Evolutionary conservation across 108 stramenopile species (phyloP), one percentile per base, ranked within the genome.

Genomic region (Cyclotella kingstonii): DNA sequence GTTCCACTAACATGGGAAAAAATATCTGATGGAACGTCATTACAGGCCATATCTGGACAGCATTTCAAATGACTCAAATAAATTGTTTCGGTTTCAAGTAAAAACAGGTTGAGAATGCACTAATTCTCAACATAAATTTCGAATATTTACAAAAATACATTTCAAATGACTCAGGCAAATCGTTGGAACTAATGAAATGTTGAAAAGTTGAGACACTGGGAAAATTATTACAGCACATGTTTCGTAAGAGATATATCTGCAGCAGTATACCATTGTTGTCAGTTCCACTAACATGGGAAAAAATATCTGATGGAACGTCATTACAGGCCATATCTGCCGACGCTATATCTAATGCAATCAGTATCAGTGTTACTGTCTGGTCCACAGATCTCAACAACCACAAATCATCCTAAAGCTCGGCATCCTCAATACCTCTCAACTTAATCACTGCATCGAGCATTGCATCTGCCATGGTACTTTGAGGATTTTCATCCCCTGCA

Each of bases 401-500:
- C 27, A 38, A 48, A 2, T 27, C 31, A 38, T 48, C 14, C 41
- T 73, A 73, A 30, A 73, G 57, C 44, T 73, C 71, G 23, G n/a
- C n/a, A n/a, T n/a, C n/a, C n/a, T n/a, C n/a, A n/a, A n/a, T n/a
- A n/a, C 67, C 71, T 26, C 51, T 73, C 23, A 59, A 36, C 12
- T 64, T 67, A 44, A 52, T 31, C 33, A 74, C 46, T n/a, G 76
- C 76, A 19, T 71, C 65, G 41, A 79, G 28, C 61, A 79, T 70
- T 7, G 67, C 39, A 15, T 51, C 51, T 7, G 68, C 78, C 57
- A 73, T 44, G 9, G 78, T 73, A 0, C 25, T 60, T 17, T 53
- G 60, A 7, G 78, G 72, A 45, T 67, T 54, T 35, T 62, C 73
- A 51, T 79, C 78, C 9, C 78, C 78, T 0, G 78, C 78, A 3